These are phyloP conservation scores for Pisolithus orientalis DNA, from an alignment of 768 basidiomycete genomes.

Conservation along the genomic window DNA sequence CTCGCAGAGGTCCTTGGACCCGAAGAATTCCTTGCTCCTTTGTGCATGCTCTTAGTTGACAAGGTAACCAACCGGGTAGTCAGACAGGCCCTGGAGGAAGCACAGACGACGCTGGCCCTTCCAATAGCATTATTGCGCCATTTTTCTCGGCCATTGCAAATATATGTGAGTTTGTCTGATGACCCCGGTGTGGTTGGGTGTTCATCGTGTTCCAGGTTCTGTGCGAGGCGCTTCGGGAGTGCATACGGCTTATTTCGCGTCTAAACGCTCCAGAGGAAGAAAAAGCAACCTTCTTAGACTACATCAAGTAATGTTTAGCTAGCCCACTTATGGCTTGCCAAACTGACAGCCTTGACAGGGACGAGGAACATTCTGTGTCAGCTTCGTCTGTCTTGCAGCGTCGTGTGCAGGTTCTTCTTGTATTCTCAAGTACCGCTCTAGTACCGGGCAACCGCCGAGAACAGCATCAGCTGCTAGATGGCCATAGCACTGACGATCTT, in stretches of 20 bases:
- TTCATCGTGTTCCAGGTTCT: conserved; percentile 41
- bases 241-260: conserved; percentile 46
- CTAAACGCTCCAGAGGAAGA: conserved; percentile 33
- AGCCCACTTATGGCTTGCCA: neutral
- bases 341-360: conserved; percentile 30
- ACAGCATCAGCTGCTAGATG: conserved; percentile 1
- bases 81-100: conserved; percentile 57
- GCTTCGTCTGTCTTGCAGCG: conserved; percentile 42
- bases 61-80: conserved; percentile 65
- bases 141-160: conserved; percentile 39
- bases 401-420: conserved; percentile 61
- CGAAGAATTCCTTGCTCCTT: conserved; percentile 71
- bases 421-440: conserved; percentile 54
- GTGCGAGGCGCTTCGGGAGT: conserved; percentile 60
- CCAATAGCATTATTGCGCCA: conserved; percentile 63
- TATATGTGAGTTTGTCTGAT: conserved; percentile 37
- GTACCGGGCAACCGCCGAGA: conserved; percentile 25
- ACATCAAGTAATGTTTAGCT: conserved; percentile 35
- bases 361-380: conserved; percentile 51
- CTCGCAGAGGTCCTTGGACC: conserved; percentile 78
- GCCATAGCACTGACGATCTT: conserved; percentile 34
- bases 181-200: too few species aligned
- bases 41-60: conserved; percentile 82
- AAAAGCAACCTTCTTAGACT: conserved; percentile 49
- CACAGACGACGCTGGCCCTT: conserved; percentile 51